Evolutionary conservation across 208 protist species (phyloP).

Genomic region (Leishmania arabica): DNA sequence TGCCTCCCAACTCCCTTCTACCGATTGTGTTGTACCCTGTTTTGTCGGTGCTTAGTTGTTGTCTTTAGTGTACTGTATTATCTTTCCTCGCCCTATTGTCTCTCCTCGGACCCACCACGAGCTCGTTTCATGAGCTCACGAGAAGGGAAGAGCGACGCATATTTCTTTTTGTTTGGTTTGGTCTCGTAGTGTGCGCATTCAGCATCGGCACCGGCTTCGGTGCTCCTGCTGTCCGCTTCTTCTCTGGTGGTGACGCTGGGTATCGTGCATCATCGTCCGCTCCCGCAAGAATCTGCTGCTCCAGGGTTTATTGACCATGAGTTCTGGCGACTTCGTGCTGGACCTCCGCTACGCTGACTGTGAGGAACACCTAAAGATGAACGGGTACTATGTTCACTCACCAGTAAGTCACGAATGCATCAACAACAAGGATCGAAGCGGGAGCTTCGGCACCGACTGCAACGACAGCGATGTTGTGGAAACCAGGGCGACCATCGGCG

Average conservation of each 20-base stretch:
- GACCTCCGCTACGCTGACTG: slow-evolving; percentile 10
- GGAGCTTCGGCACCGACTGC: slow-evolving; percentile 1
- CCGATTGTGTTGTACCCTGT: neutral
- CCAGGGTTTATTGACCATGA: neutral
- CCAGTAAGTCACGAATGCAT: slow-evolving; percentile 12
- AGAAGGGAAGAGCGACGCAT: neutral
- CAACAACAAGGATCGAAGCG: slow-evolving; percentile 5
- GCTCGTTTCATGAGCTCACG: neutral
- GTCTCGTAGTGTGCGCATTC: neutral
- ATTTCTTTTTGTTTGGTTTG: neutral
- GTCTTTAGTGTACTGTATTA: neutral
- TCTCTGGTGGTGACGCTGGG: neutral
- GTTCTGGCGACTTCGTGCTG: neutral
- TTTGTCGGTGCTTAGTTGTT: neutral
- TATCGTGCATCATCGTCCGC: neutral
- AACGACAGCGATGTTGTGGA: neutral
- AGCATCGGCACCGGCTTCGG: neutral
- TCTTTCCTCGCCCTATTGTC: neutral
- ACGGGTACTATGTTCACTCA: slow-evolving; percentile 24
- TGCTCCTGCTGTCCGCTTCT: neutral
- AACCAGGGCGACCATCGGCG: neutral
- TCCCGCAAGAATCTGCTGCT: neutral
- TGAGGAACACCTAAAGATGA: slow-evolving; percentile 17
- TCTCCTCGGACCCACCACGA: neutral
- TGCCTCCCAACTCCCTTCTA: neutral